These are phyloP conservation scores for Quercus parvula DNA, from an alignment of 306 rosid genomes.

Conservation along the genomic window DNA sequence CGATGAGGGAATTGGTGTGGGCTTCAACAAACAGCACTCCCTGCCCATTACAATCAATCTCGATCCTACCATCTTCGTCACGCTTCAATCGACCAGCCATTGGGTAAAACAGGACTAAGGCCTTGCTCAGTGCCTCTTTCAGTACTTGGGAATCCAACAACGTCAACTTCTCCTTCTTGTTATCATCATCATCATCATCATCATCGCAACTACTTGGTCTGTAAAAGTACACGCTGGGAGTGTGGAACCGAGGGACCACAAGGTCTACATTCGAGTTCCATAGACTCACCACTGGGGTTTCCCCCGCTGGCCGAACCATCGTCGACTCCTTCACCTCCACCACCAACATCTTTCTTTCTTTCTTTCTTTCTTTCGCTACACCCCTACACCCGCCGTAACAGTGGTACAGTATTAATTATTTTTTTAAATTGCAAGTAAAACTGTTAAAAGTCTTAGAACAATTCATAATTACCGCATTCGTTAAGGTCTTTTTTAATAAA, in stretches of 20 bases:
- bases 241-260: slow-evolving; percentile 65
- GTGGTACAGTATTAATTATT: too few species aligned
- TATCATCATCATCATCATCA: too few species aligned
- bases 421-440: too few species aligned
- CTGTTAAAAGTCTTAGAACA: too few species aligned
- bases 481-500: too few species aligned
- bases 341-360: slow-evolving; percentile 27
- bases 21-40: slow-evolving; percentile 84
- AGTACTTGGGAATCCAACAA: slow-evolving; percentile 31
- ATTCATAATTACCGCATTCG: too few species aligned
- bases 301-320: slow-evolving; percentile 67
- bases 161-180: too few species aligned
- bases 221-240: slow-evolving; percentile 80
- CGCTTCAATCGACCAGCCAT: slow-evolving; percentile 75
- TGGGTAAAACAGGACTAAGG: slow-evolving; percentile 69
- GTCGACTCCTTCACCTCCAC: slow-evolving; percentile 55
- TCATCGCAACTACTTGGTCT: slow-evolving; percentile 10
- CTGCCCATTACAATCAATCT: slow-evolving; percentile 64
- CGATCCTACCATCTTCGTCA: slow-evolving; percentile 73
- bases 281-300: slow-evolving; percentile 42
- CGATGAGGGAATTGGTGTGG: slow-evolving; percentile 36
- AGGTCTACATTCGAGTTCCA: slow-evolving; percentile 86
- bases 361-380: background rate
- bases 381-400: too few species aligned
- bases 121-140: slow-evolving; percentile 62